Percentiles rank a stretch among this genome's conserved stretches.
phyloP scores from a whole-genome alignment of 768 basidiomycete species.

The Russula lepida region DNA sequence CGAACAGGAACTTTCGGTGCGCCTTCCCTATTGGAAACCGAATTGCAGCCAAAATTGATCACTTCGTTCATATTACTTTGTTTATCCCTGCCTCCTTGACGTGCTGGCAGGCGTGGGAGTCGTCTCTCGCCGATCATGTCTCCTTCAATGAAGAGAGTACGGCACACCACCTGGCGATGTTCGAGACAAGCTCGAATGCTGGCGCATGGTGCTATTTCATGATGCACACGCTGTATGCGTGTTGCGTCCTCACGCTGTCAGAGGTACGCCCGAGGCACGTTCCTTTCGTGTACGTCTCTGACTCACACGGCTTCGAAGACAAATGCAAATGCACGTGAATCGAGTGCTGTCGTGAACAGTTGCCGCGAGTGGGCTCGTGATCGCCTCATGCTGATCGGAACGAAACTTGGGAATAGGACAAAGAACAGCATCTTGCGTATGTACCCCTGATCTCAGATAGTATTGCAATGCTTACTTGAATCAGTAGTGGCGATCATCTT shows the following conservation, averaged over 20 bases:
- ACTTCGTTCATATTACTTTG: background rate
- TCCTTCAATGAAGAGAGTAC: conserved; percentile 64
- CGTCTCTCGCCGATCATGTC: conserved; percentile 61
- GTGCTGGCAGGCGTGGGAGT: conserved; percentile 49
- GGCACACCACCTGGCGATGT: conserved; percentile 61
- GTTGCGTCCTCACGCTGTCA: conserved; percentile 54
- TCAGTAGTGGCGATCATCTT: conserved; percentile 54
- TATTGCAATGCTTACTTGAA: conserved; percentile 34
- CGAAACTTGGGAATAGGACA: conserved; percentile 34
- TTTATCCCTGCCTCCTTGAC: background rate
- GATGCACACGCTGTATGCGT: conserved; percentile 68
- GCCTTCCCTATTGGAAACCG: background rate
- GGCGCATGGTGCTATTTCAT: conserved; percentile 77
- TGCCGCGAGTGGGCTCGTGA: conserved; percentile 31
- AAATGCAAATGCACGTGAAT: background rate
- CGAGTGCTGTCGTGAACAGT: conserved; percentile 6
- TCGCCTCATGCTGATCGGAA: conserved; percentile 34
- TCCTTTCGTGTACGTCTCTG: background rate
- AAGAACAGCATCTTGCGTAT: conserved; percentile 39
- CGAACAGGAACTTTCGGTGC: conserved; percentile 18
- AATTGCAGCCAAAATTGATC: background rate
- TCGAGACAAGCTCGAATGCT: conserved; percentile 69
- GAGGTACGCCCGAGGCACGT: conserved; percentile 38
- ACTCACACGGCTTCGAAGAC: background rate
- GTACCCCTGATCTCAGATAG: conserved; percentile 20